Percentiles rank a stretch among this genome's conserved stretches.
Conservation (phyloP, 2,329 filamentous ascomycete genomes). For the Alternaria sp. region DNA sequence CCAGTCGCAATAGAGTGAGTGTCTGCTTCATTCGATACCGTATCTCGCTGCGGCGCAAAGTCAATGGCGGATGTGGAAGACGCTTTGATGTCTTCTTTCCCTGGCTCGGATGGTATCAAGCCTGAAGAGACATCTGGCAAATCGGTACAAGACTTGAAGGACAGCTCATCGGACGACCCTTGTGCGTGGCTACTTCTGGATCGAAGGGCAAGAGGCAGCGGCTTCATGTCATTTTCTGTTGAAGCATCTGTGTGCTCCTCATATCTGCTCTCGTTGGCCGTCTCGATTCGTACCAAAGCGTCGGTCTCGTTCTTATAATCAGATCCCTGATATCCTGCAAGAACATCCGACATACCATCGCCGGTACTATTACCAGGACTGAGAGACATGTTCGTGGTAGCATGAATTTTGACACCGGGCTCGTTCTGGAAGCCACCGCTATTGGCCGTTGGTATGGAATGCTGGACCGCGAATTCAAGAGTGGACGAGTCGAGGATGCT, state of each 20-base stretch:
- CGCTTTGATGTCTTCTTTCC: constrained; percentile 11
- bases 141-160: constrained; percentile 43
- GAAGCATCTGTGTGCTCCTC: constrained; percentile 15
- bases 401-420: constrained; percentile 5
- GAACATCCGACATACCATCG: constrained; percentile 42
- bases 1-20: constrained; percentile 31
- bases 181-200: constrained; percentile 30
- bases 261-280: not conserved
- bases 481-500: constrained; percentile 41
- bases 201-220: not conserved
- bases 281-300: not conserved
- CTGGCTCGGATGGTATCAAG: not conserved
- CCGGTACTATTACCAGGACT: constrained; percentile 31
- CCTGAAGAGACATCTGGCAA: constrained; percentile 15
- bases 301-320: constrained; percentile 29
- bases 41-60: constrained; percentile 12
- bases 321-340: constrained; percentile 40
- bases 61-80: constrained; percentile 23
- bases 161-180: constrained; percentile 41
- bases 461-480: constrained; percentile 38
- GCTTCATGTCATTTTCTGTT: not conserved
- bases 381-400: not conserved
- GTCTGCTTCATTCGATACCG: constrained; percentile 26
- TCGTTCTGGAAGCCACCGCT: constrained; percentile 15
- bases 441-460: constrained; percentile 38